These are phyloP conservation scores for Acacia concinna DNA, from an alignment of 331 rosid species.

Conservation along the genomic window DNA sequence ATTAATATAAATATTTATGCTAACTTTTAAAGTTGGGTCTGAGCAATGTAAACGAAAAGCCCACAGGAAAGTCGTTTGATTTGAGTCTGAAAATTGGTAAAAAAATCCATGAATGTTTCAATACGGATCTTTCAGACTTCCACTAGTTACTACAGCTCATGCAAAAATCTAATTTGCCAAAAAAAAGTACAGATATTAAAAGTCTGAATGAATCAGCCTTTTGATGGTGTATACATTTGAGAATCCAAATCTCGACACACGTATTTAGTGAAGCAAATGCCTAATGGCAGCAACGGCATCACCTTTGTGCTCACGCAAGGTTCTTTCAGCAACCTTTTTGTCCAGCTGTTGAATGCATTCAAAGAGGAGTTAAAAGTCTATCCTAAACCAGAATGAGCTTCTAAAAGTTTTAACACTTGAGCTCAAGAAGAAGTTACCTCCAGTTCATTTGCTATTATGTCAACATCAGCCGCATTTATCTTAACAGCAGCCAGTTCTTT, in stretches of 20 bases:
- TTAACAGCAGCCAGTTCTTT: constrained; percentile 89
- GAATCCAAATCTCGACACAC: not conserved
- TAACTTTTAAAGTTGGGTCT: not conserved
- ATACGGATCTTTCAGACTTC: not conserved
- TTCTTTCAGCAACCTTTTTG: constrained; percentile 78
- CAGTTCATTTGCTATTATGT: constrained; percentile 87
- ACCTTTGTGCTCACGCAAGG: constrained; percentile 94
- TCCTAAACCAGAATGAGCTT: not conserved
- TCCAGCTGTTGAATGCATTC: constrained; percentile 17
- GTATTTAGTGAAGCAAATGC: constrained; percentile 39
- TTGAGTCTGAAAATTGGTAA: not conserved
- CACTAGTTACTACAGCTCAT: not conserved
- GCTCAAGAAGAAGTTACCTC: constrained; percentile 52
- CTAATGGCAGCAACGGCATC: constrained; percentile 91
- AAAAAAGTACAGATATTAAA: no score
- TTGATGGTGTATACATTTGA: not conserved
- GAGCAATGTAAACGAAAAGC: not conserved
- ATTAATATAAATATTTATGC: not conserved
- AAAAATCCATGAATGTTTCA: not conserved
- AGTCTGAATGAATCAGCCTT: not conserved
- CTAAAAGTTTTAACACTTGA: not conserved
- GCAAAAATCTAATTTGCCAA: not conserved
- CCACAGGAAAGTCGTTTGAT: not conserved
- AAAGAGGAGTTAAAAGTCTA: not conserved
- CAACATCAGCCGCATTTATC: constrained; percentile 83